phyloP scores from a whole-genome alignment of 2,329 filamentous ascomycete genomes.

The Shiraia sp. region DNA sequence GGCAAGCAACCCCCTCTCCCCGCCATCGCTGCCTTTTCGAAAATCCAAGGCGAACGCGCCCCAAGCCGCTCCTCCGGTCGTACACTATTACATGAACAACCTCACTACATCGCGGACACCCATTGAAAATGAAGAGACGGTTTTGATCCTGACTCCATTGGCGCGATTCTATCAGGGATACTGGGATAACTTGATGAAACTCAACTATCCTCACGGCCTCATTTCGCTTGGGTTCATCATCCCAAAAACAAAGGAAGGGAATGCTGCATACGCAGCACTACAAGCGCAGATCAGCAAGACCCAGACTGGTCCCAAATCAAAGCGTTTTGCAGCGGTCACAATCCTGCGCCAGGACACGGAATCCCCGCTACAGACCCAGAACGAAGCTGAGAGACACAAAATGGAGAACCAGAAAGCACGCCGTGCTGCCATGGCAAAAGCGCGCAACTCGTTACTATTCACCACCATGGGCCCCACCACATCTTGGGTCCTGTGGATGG shows the following conservation, averaged over 20 bases:
- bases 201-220: conserved; percentile 89
- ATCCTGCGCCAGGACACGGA: conserved; percentile 97
- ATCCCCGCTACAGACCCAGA: conserved; percentile 75
- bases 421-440: conserved; percentile 87
- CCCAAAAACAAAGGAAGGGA: conserved; percentile 90
- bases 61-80: conserved; percentile 77
- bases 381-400: conserved; percentile 88
- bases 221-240: conserved; percentile 96
- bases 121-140: conserved; percentile 76
- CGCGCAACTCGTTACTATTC: conserved; percentile 91
- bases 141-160: conserved; percentile 91
- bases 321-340: conserved; percentile 88
- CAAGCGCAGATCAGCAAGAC: conserved; percentile 85
- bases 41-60: conserved; percentile 62
- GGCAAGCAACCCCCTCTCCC: conserved; percentile 72
- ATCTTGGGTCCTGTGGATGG: conserved; percentile 96
- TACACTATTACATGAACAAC: conserved; percentile 94
- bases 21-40: conserved; percentile 73
- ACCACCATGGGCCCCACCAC: conserved; percentile 89
- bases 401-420: conserved; percentile 85
- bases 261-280: conserved; percentile 78
- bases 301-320: conserved; percentile 77
- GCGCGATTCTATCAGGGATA: conserved; percentile 91
- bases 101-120: conserved; percentile 81
- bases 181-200: conserved; percentile 87